Evolutionary conservation across 768 basidiomycete species (phyloP).

Genomic region (Fibroporia radiculosa): DNA sequence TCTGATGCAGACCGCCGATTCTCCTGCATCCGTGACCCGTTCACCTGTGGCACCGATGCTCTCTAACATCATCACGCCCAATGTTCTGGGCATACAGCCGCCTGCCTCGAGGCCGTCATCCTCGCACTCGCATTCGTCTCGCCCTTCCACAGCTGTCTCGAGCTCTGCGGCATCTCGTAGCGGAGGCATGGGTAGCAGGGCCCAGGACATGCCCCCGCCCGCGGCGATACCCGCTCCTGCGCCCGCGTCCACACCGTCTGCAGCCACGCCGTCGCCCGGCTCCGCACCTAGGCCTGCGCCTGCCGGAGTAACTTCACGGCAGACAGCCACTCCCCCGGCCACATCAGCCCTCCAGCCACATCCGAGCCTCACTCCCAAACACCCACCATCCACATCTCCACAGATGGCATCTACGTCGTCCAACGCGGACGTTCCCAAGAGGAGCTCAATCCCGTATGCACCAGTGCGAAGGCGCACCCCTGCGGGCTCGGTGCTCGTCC

Average conservation of each 20-base stretch:
- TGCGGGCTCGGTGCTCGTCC: slow-evolving; percentile 52
- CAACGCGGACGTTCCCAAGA: slow-evolving; percentile 4
- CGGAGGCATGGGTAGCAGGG: neutral
- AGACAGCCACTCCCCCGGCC: neutral
- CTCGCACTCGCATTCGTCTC: slow-evolving; percentile 3
- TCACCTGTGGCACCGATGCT: slow-evolving; percentile 1
- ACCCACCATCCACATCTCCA: neutral
- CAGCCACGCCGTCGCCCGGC: neutral
- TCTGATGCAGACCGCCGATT: neutral
- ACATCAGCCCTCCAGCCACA: too few species aligned
- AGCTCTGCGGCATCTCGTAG: slow-evolving; percentile 1
- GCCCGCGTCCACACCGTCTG: slow-evolving; percentile 1
- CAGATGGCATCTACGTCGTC: neutral
- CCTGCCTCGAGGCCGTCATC: slow-evolving; percentile 3
- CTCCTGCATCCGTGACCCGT: neutral
- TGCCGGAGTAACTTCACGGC: too few species aligned
- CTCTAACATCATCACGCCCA: neutral
- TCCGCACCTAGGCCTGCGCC: neutral
- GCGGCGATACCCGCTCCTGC: neutral
- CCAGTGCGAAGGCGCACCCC: slow-evolving; percentile 56
- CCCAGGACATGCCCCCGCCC: slow-evolving; percentile 9
- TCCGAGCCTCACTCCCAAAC: neutral
- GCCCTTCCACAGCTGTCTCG: slow-evolving; percentile 1
- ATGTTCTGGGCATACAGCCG: neutral
- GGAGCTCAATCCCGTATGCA: slow-evolving; percentile 45